A percentile compares a stretch with the other conserved stretches of the same genome.
phyloP scores from a whole-genome alignment of 805 yeast genomes.

The Wickerhamomyces bovis region DNA sequence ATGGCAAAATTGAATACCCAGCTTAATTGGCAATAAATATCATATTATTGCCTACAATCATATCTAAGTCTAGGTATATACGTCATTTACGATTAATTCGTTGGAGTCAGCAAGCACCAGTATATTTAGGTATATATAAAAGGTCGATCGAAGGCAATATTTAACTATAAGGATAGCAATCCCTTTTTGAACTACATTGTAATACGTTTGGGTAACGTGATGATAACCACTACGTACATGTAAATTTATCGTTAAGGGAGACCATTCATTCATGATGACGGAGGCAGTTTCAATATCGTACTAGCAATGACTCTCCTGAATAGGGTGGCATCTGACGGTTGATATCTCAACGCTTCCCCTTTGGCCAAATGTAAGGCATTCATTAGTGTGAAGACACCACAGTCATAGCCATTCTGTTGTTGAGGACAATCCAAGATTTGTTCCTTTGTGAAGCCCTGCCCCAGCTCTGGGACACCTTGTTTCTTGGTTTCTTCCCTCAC shows the following conservation, averaged over 20 bases:
- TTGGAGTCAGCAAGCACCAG: too few species aligned
- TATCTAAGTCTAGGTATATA: too few species aligned
- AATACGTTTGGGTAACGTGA: too few species aligned
- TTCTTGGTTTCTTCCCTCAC: slow-evolving; percentile 63
- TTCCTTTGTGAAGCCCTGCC: slow-evolving; percentile 27
- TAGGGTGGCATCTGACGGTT: slow-evolving; percentile 61
- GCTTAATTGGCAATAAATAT: too few species aligned
- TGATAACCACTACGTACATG: too few species aligned
- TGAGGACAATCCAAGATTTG: slow-evolving; percentile 56
- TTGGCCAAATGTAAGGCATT: slow-evolving; percentile 59
- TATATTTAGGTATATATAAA: too few species aligned
- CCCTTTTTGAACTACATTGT: too few species aligned
- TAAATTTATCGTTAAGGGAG: not conserved
- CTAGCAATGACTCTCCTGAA: slow-evolving; percentile 46
- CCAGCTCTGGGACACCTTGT: slow-evolving; percentile 27
- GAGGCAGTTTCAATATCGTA: slow-evolving; percentile 11
- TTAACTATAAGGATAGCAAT: too few species aligned
- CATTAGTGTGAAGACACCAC: slow-evolving; percentile 91
- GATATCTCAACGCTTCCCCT: slow-evolving; percentile 43
- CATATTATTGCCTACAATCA: too few species aligned
- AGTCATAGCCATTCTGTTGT: slow-evolving; percentile 86
- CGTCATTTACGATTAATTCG: too few species aligned
- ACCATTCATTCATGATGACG: not conserved
- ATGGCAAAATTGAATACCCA: too few species aligned
- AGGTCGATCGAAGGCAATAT: too few species aligned